Evolutionary conservation across 2,329 filamentous ascomycete species (phyloP).

Genomic region (Pseudogymnoascus sp.): DNA sequence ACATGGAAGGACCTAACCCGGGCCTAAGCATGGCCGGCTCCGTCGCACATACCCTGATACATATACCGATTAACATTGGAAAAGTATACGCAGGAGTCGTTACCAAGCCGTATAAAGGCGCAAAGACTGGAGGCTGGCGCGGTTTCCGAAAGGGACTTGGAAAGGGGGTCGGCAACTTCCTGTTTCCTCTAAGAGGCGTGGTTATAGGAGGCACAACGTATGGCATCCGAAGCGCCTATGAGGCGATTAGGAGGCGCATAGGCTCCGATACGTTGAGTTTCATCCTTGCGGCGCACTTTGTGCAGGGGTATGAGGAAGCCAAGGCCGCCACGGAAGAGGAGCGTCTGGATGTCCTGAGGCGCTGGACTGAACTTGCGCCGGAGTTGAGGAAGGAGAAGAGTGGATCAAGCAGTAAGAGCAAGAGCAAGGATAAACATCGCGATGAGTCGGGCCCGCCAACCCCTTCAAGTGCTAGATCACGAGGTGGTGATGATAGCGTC

Average conservation of each 20-base stretch:
- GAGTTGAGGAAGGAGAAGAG: conserved; percentile 13
- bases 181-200: conserved; percentile 14
- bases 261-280: conserved; percentile 22
- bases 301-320: conserved; percentile 22
- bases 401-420: conserved; percentile 11
- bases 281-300: conserved; percentile 23
- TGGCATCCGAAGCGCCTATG: conserved; percentile 20
- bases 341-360: conserved; percentile 18
- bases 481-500: background rate
- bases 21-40: conserved; percentile 15
- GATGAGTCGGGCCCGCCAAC: background rate
- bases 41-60: conserved; percentile 14
- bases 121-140: conserved; percentile 10
- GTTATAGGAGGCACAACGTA: conserved; percentile 14
- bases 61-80: conserved; percentile 14
- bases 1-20: conserved; percentile 15
- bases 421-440: background rate
- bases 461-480: background rate
- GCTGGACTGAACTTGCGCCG: conserved; percentile 20
- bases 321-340: conserved; percentile 20
- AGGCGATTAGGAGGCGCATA: conserved; percentile 19
- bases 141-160: conserved; percentile 15
- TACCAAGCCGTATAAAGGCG: conserved; percentile 15
- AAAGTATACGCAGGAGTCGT: conserved; percentile 14
- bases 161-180: conserved; percentile 11